Percentiles rank a stretch among this genome's conserved stretches.
Evolutionary conservation across 129 eudicot genomes (phyloP).

Genomic region (Mikania micrantha): DNA sequence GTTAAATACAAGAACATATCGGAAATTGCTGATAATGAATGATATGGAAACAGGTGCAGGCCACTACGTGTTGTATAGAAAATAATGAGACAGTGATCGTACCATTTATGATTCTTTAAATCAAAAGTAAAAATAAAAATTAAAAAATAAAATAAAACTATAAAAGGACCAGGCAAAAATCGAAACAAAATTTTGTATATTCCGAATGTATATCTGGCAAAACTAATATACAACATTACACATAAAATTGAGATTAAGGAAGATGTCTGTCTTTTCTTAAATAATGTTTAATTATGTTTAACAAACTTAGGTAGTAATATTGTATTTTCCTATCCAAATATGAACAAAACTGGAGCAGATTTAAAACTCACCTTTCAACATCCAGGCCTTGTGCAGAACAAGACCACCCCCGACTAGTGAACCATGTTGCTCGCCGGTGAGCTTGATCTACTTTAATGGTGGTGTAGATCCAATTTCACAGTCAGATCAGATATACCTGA

Average conservation of each 20-base stretch:
- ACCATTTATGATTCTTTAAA: too few relatives aligned
- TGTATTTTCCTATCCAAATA: too few relatives aligned
- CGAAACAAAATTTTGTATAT: background rate
- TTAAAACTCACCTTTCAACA: conserved; percentile 10
- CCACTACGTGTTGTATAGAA: too few relatives aligned
- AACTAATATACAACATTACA: conserved; percentile 23
- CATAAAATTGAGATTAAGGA: background rate
- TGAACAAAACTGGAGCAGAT: conserved; percentile 14
- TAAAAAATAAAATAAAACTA: too few relatives aligned
- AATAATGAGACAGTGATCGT: too few relatives aligned
- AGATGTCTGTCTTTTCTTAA: background rate
- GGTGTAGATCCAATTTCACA: background rate
- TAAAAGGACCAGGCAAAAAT: background rate
- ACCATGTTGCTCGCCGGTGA: background rate
- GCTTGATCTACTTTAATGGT: background rate
- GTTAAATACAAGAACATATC: background rate
- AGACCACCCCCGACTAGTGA: conserved; percentile 11
- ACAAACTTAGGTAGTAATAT: background rate
- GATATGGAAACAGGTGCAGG: too few relatives aligned
- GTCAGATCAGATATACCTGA: conserved; percentile 59
- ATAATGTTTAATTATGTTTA: background rate
- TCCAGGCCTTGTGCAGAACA: too few relatives aligned
- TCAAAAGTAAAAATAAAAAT: too few relatives aligned
- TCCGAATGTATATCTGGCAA: conserved; percentile 3
- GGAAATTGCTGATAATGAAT: too few relatives aligned